These are phyloP conservation scores for Peribolospora baueri DNA, from an alignment of 768 basidiomycete species.

Conservation along the genomic window DNA sequence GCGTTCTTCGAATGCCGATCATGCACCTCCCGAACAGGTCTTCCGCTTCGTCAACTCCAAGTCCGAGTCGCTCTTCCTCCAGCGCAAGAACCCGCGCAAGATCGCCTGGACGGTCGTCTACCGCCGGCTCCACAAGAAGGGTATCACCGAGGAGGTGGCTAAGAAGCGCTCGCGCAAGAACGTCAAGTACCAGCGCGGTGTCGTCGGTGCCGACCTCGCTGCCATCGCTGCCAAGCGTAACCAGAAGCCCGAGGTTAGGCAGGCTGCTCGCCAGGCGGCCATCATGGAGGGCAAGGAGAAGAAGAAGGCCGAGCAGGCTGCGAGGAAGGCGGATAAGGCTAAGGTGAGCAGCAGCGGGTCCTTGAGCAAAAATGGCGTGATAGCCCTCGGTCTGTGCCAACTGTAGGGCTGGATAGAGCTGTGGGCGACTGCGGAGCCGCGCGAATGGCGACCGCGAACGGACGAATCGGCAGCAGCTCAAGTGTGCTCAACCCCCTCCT, in stretches of 20 bases:
- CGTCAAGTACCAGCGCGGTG: conserved; percentile 93
- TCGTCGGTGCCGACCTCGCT: conserved; percentile 84
- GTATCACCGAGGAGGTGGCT: conserved; percentile 92
- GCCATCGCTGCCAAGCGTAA: conserved; percentile 77
- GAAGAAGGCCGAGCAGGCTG: conserved; percentile 87
- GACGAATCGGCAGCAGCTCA: too few relatives aligned
- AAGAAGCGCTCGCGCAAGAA: conserved; percentile 95
- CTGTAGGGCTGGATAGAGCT: too few relatives aligned
- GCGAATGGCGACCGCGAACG: too few relatives aligned
- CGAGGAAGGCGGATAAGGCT: conserved; percentile 29
- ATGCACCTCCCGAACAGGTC: conserved; percentile 29
- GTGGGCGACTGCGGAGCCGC: too few relatives aligned
- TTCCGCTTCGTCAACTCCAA: conserved; percentile 90
- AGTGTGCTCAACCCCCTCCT: too few relatives aligned
- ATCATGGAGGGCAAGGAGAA: conserved; percentile 84
- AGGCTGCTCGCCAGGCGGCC: conserved; percentile 55
- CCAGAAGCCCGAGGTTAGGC: conserved; percentile 51
- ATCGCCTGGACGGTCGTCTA: conserved; percentile 86
- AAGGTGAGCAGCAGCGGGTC: too few relatives aligned
- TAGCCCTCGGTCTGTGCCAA: too few relatives aligned
- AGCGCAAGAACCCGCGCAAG: conserved; percentile 99
- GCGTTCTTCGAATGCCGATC: neutral
- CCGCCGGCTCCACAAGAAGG: conserved; percentile 99
- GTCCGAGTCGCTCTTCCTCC: conserved; percentile 85
- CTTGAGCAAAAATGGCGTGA: too few relatives aligned